Base-by-base conservation (phyloP, 306 rosid genomes). In the Inga leiocalycina region DNA sequence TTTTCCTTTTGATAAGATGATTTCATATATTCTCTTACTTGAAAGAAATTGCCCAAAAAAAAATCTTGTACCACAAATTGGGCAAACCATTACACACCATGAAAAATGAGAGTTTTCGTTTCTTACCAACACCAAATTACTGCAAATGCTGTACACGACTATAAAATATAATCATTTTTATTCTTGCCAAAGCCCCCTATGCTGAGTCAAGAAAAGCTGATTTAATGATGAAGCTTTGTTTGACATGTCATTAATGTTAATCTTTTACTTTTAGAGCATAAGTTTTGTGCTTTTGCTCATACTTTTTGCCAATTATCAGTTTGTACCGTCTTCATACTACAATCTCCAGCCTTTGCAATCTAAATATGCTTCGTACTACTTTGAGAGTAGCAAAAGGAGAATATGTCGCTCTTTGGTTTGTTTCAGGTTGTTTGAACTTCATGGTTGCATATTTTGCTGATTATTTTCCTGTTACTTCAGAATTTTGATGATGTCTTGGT, bases 401-500 rank as follows among this genome's bases (percentile, higher is more conserved):
- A 7, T 39, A 69, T 15, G 64, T 76, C 9, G 68, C 62, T 68
- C 68, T 32, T 65, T 85, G 80, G 41, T 51, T 51, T 76, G 80
- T 79, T 74, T 72, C 34, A 68, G 67, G 67, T 81, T 41, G 72
- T 43, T 82, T 81, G 51, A 75, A 79, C 39, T 81, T 64, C 62
- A 13, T 8, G 10, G 59, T 76, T 69, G 16, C 30, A 51, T 73
- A 70, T 73, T 46, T 72, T 30, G 72, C 72, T 88, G 66, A 88
- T 51, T 24, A 52, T 59, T 78, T 77, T 82, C 54, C 74, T 77
- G 59, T 84, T 80, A 51, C 81, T 87, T 84, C 94, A 97, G 98
- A 97, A 97, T 91, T 97, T 97, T 87, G 99, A 97, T 85, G 98
- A 97, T 88, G 98, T 97, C 75, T 88, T 97, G 87, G 99, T 97